phyloP scores from a whole-genome alignment of 2,329 filamentous ascomycete species.

The Fonsecaea erecta region DNA sequence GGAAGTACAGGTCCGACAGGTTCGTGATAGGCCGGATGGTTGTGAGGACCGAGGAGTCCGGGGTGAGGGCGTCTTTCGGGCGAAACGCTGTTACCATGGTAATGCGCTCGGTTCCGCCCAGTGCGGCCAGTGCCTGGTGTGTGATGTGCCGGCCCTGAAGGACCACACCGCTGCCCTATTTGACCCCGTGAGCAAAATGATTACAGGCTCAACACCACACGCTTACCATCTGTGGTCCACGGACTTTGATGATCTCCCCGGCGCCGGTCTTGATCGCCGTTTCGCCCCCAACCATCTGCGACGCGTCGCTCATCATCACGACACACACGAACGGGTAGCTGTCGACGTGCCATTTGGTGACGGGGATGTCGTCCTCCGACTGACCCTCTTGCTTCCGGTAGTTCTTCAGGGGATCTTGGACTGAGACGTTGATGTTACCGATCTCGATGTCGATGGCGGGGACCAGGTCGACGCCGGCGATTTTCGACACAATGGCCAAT shows the following conservation, averaged over 20 bases:
- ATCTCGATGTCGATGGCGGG: constrained; percentile 63
- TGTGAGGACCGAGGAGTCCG: constrained; percentile 64
- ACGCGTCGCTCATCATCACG: constrained; percentile 56
- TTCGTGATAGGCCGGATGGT: constrained; percentile 65
- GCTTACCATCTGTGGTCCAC: constrained; percentile 50
- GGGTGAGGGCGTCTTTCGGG: constrained; percentile 57
- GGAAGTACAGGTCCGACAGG: constrained; percentile 61
- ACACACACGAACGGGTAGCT: constrained; percentile 58
- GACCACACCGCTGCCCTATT: constrained; percentile 62
- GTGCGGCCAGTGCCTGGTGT: constrained; percentile 65
- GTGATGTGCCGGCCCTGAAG: constrained; percentile 70
- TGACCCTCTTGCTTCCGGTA: constrained; percentile 23
- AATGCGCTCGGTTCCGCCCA: constrained; percentile 66
- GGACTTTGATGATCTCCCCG: constrained; percentile 50
- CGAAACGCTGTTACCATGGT: constrained; percentile 69
- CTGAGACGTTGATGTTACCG: constrained; percentile 59
- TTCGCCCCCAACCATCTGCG: constrained; percentile 58
- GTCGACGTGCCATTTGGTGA: constrained; percentile 56
- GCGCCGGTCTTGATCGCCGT: constrained; percentile 63
- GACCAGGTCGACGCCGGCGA: constrained; percentile 63
- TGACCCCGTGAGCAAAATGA: neutral
- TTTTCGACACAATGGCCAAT: constrained; percentile 57
- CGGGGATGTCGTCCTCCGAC: constrained; percentile 40
- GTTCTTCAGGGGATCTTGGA: constrained; percentile 11
- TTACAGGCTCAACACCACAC: neutral